Percentiles rank a stretch among this genome's conserved stretches.
Evolutionary conservation across 176 grass and related monocot species (phyloP).

Genomic region (barley (Hordeum vulgare)): DNA sequence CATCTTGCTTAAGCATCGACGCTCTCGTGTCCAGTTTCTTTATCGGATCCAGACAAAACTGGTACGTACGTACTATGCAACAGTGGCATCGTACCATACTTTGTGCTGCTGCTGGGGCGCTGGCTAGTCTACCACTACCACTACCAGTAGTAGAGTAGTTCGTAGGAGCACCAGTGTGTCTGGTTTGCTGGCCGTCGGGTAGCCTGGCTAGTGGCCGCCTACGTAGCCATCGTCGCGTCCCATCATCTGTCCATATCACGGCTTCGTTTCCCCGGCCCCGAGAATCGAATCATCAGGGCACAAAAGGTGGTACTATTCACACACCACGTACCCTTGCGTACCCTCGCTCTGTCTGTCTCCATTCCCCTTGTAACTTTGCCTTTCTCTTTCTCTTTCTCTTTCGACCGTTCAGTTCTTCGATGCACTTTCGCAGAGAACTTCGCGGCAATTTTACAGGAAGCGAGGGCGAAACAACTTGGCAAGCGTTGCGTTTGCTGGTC

Average conservation of each 20-base stretch:
- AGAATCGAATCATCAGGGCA: slow-evolving; percentile 22
- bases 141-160: too few relatives aligned
- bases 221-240: neutral
- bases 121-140: neutral
- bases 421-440: neutral
- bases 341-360: neutral
- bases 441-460: too few relatives aligned
- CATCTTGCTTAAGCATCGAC: neutral
- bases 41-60: neutral
- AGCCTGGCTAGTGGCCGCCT: neutral
- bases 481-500: neutral
- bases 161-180: neutral
- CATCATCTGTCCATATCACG: neutral
- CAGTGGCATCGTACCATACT: too few relatives aligned
- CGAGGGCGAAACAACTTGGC: too few relatives aligned
- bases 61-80: too few relatives aligned
- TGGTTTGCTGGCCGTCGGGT: neutral
- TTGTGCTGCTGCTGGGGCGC: neutral
- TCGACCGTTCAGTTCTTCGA: neutral
- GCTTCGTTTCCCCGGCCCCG: neutral
- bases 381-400: neutral
- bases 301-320: neutral
- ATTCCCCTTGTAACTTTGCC: neutral
- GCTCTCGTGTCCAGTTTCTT: too few relatives aligned
- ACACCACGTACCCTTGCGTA: neutral